Conservation (phyloP, 257 asterid genomes). For the Apocynum venetum region DNA sequence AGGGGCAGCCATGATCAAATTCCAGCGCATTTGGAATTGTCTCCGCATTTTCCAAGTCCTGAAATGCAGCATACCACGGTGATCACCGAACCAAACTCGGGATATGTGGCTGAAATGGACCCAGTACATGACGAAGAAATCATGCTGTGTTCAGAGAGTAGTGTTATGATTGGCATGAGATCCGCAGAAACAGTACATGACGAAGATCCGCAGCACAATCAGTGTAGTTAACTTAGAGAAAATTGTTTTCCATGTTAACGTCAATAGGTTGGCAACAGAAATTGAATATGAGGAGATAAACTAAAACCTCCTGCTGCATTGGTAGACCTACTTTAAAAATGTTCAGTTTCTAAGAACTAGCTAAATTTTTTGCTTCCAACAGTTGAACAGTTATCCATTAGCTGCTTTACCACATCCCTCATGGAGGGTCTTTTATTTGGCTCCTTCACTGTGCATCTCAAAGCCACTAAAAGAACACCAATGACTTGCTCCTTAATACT, state of each 20-base stretch:
- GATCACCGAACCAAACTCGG: background rate
- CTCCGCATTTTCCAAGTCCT: background rate
- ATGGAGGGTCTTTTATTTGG: constrained; percentile 51
- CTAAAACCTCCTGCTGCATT: too few species aligned
- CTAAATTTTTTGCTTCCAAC: constrained; percentile 30
- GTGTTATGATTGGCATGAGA: background rate
- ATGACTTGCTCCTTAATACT: constrained; percentile 43
- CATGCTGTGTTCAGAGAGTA: background rate
- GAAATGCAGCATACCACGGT: too few species aligned
- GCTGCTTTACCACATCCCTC: constrained; percentile 72
- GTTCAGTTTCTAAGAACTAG: background rate
- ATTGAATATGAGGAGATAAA: too few species aligned
- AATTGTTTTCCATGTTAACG: too few species aligned
- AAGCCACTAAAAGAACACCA: constrained; percentile 44
- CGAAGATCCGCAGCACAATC: too few species aligned
- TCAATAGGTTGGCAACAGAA: background rate
- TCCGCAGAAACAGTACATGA: background rate
- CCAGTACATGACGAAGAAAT: background rate
- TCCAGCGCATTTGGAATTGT: background rate
- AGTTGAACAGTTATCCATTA: constrained; percentile 26
- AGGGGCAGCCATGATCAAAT: background rate
- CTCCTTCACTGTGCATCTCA: constrained; percentile 60
- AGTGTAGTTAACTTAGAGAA: too few species aligned
- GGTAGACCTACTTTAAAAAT: too few species aligned
- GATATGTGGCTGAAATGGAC: background rate